These are phyloP conservation scores for Magnolia sinica DNA, from an alignment of 164 flowering plant genomes.

Conservation along the genomic window DNA sequence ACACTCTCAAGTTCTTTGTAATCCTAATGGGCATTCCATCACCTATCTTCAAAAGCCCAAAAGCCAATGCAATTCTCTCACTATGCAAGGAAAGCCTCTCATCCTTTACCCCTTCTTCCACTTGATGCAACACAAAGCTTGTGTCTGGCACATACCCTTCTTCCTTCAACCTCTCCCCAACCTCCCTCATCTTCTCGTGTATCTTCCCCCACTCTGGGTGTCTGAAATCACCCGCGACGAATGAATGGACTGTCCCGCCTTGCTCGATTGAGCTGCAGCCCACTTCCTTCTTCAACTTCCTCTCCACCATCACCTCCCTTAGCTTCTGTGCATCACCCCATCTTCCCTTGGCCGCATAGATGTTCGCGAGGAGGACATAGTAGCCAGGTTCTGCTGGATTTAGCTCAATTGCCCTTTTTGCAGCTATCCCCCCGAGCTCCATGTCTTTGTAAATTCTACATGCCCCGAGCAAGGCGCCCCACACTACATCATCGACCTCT, in stretches of 20 bases:
- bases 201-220: slow-evolving; percentile 17
- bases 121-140: slow-evolving; percentile 13
- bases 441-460: slow-evolving; percentile 9
- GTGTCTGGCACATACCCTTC: slow-evolving; percentile 14
- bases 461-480: slow-evolving; percentile 15
- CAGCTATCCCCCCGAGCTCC: slow-evolving; percentile 10
- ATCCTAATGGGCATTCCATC: slow-evolving; percentile 10
- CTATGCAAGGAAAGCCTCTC: slow-evolving; percentile 12
- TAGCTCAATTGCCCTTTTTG: not conserved
- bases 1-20: slow-evolving; percentile 14
- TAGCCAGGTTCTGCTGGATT: slow-evolving; percentile 12
- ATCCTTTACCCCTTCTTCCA: slow-evolving; percentile 11
- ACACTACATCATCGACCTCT: slow-evolving; percentile 14
- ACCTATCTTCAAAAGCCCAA: slow-evolving; percentile 11
- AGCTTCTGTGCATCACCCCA: slow-evolving; percentile 10
- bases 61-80: slow-evolving; percentile 16
- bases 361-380: slow-evolving; percentile 11
- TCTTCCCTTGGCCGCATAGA: slow-evolving; percentile 13
- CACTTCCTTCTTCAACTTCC: slow-evolving; percentile 12
- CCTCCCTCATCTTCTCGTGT: slow-evolving; percentile 13
- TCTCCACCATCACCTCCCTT: slow-evolving; percentile 14
- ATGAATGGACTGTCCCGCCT: slow-evolving; percentile 7
- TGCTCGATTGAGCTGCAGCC: slow-evolving; percentile 9
- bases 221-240: slow-evolving; percentile 11
- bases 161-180: slow-evolving; percentile 3